A percentile compares a stretch with the other conserved stretches of the same genome.
Conservation (phyloP, 2,329 filamentous ascomycete species). For the Tolypocladium amazonense region DNA sequence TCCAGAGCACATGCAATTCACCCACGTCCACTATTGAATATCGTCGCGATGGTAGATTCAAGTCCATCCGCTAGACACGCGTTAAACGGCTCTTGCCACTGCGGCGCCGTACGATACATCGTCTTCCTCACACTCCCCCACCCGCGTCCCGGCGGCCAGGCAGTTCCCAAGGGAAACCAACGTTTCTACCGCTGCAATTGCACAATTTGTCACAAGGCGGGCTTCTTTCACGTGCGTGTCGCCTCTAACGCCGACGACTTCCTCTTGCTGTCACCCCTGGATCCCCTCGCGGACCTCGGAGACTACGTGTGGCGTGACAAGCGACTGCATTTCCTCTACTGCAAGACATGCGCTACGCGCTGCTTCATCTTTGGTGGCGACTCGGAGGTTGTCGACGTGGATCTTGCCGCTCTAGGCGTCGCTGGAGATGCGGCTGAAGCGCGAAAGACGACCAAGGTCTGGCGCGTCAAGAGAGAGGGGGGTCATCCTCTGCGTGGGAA, state of each 20-base stretch:
- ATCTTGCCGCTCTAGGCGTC: conserved; percentile 8
- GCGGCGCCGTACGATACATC: conserved; percentile 30
- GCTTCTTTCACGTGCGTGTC: conserved; percentile 33
- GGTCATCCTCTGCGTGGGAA: conserved; percentile 4
- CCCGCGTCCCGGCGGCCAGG: conserved; percentile 8
- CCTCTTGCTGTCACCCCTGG: conserved; percentile 29
- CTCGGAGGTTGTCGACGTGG: conserved; percentile 16
- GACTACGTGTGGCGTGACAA: conserved; percentile 26
- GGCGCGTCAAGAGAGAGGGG: conserved; percentile 16
- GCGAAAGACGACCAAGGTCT: conserved; percentile 11
- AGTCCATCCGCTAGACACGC: conserved; percentile 3
- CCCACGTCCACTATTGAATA: not conserved
- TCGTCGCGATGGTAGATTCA: not conserved
- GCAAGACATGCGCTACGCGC: conserved; percentile 31
- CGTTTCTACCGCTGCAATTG: conserved; percentile 34
- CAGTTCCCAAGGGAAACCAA: conserved; percentile 9
- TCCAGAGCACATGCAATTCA: too few relatives aligned
- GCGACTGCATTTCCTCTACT: conserved; percentile 31
- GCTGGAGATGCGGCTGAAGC: not conserved
- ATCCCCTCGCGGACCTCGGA: conserved; percentile 24
- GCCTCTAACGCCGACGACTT: conserved; percentile 28
- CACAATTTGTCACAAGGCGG: conserved; percentile 35
- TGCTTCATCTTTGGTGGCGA: conserved; percentile 28
- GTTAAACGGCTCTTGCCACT: conserved; percentile 34
- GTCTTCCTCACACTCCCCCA: conserved; percentile 30